Base-by-base conservation (phyloP, 1,284 basidiomycete species). In the Boletus albobrunnescens region DNA sequence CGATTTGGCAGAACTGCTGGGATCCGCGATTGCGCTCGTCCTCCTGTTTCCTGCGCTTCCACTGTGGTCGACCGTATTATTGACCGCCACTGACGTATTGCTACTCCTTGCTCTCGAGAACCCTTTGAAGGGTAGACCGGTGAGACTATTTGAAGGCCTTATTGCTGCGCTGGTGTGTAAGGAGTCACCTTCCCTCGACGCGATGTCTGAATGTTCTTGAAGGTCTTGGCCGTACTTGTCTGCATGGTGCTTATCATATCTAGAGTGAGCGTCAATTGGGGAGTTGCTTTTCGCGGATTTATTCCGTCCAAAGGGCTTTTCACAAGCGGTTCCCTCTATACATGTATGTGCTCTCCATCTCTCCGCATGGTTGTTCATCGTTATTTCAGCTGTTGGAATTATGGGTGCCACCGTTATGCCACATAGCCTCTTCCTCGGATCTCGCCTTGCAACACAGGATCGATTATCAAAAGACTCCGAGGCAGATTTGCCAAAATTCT, bases 391-490 rank as follows among this genome's bases (percentile, higher is more conserved):
- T 22, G 86, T 91, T 36, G 90, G 91, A 45, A 85, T 91, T 49
- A 64, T 91, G 11, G 89, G 90, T 17, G 88, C 89, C 2, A 92
- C 89, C 0, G 82, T 91, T 36, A 93, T 84, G 94, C 94, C 94
- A 0, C 94, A 97, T 64, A 86, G 87, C 36, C 75, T 97, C 19
- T 94, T 92, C 71, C 75, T 97, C 7, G 94, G 93, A 10, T 92
- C 89, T 3, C 82, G 87, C 30, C 77, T 95, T 16, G 86, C 90
- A 3, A 90, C 87, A 0, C 84, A 93, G 59, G 84, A 93, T 53
- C 73, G 92, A 42, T 61, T 82, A 22, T 65, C 71, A 22, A 53
- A 59, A 9, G 41, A 40, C 19, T 33, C 41, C 5, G 35, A 53
- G 17, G 32, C 9, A 8, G 41, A 53, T 27, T 50, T 63, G 6